Base-by-base conservation (phyloP, 768 basidiomycete genomes). In the Boletus vinaceobasis region DNA sequence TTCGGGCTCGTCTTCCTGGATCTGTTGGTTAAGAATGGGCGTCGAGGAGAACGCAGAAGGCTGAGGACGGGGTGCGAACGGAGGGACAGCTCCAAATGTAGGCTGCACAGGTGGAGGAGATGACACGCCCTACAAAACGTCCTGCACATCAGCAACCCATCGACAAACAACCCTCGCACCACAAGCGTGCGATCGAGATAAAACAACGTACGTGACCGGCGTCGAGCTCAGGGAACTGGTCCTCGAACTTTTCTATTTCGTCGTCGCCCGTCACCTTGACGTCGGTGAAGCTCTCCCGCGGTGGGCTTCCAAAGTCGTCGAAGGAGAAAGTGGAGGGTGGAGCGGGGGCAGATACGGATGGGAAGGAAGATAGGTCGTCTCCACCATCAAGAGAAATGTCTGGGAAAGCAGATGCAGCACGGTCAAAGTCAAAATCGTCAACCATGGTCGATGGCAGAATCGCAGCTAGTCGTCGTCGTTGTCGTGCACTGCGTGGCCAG, bases 231-330 rank as follows among this genome's bases (percentile, higher is more conserved):
- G 92, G 92, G 68, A 93, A 95, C 54, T 90, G 83, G 68, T 74
- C 86, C 72, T 93, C 86, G 60, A 95, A 95, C 69, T 87, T 84
- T 54, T 90, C 87, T 55, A 95, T 80, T 59, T 90, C 88, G 59
- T 92, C 89, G 64, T 90, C 84, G 0, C 90, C 90, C 0, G 91
- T 94, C 38, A 92, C 86, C 65, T 82, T 90, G 50, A 94, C 86
- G 10, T 79, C 75, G n/a, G 78, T 75, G 38, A 73, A 69, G 42
- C 63, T 65, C 49, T 72, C 65, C 31, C 67, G 62, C 1, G 77
- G 76, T 9, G 77, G 74, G 43, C 69, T 74, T 15, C 80, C 84
- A 65, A 92, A 89, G 65, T 80, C 77, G 63, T 84, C 83, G 55
- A 89, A 84, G 7, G 82, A 82, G 72, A 90, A 90, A 13, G 79